Conservation (phyloP, 441 rosid genomes). For the Geranium incanum region DNA sequence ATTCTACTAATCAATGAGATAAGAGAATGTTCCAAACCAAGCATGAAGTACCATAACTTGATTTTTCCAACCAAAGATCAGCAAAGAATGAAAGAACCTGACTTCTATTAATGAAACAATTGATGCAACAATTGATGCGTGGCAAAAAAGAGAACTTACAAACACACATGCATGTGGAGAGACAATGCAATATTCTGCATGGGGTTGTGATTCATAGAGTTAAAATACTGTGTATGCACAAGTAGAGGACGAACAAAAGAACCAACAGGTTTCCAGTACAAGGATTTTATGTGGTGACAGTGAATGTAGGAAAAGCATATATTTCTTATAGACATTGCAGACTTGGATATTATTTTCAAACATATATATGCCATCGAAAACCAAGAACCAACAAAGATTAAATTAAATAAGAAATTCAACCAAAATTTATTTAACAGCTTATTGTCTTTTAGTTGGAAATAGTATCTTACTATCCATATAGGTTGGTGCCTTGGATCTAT, state of each 20-base stretch:
- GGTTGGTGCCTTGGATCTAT: conserved; percentile 83
- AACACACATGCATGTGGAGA: background rate
- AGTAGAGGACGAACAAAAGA: background rate
- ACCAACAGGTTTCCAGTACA: background rate
- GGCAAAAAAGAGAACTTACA: background rate
- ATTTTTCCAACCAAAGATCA: background rate
- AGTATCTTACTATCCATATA: conserved; percentile 79
- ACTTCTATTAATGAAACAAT: background rate
- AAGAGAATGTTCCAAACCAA: background rate
- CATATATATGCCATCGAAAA: background rate
- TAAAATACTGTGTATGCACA: background rate
- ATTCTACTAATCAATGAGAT: background rate
- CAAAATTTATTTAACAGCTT: background rate
- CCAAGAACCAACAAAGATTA: conserved; percentile 10
- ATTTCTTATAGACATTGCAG: background rate
- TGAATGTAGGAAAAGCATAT: background rate
- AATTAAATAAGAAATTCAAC: background rate
- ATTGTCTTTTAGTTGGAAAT: conserved; percentile 9
- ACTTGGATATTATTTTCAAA: background rate
- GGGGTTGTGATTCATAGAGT: background rate
- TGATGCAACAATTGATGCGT: background rate
- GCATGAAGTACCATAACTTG: background rate
- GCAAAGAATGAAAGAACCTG: background rate
- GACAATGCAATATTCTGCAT: background rate
- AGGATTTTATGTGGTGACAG: background rate